A percentile compares a stretch with the other conserved stretches of the same genome.
phyloP scores from a whole-genome alignment of 2,329 filamentous ascomycete genomes.

The Neonectria ditissima region DNA sequence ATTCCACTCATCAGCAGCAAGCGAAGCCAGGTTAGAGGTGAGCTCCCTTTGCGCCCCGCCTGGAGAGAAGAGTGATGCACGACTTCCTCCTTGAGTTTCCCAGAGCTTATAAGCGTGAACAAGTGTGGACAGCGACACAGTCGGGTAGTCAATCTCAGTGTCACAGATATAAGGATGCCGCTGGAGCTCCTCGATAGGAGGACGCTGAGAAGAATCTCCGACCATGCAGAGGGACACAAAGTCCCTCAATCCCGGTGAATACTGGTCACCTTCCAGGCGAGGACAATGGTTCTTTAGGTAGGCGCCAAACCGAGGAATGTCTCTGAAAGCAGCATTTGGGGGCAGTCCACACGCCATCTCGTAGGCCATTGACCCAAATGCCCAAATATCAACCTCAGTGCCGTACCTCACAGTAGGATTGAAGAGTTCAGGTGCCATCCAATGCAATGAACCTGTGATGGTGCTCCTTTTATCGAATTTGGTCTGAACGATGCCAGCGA shows the following conservation, averaged over 20 bases:
- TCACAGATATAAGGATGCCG: constrained; percentile 76
- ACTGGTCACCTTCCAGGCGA: constrained; percentile 76
- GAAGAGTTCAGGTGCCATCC: constrained; percentile 87
- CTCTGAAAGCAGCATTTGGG: constrained; percentile 71
- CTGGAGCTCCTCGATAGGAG: constrained; percentile 76
- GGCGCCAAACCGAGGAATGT: constrained; percentile 62
- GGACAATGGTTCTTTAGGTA: constrained; percentile 73
- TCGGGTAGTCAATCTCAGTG: constrained; percentile 72
- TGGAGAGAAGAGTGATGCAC: constrained; percentile 72
- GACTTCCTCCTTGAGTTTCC: constrained; percentile 79
- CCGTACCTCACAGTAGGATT: constrained; percentile 73
- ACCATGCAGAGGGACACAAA: constrained; percentile 80
- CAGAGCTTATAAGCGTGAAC: constrained; percentile 80
- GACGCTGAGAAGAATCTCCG: constrained; percentile 74
- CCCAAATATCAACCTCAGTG: constrained; percentile 85
- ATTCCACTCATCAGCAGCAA: constrained; percentile 73
- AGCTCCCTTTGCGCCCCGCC: constrained; percentile 66
- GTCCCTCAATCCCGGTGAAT: constrained; percentile 75
- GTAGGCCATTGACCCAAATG: constrained; percentile 83
- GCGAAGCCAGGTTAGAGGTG: constrained; percentile 57
- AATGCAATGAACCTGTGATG: constrained; percentile 84
- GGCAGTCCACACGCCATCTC: constrained; percentile 86
- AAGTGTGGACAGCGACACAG: constrained; percentile 71
- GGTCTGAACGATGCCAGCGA: constrained; percentile 81
- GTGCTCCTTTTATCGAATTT: constrained; percentile 83